These are phyloP conservation scores for Cucurbitaria berberidis DNA, from an alignment of 2,329 filamentous ascomycete species.

Conservation along the genomic window DNA sequence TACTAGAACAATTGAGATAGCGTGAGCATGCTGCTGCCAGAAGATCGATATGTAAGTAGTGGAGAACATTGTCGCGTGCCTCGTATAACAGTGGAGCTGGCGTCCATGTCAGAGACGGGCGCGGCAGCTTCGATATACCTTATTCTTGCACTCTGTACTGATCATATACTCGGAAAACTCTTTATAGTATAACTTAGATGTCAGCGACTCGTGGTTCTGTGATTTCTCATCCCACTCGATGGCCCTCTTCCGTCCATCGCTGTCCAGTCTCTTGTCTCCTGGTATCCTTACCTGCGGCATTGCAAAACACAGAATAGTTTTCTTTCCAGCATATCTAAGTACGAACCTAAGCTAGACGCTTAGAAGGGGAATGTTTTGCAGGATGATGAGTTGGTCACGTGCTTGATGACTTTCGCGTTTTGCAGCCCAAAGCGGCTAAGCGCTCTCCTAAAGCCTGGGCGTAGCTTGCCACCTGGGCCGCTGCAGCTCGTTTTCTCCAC, in stretches of 20 bases:
- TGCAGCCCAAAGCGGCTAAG: conserved; percentile 7
- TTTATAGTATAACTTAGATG: too few species aligned
- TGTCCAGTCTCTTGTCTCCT: too few species aligned
- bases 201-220: too few species aligned
- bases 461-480: conserved; percentile 7
- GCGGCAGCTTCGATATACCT: too few species aligned
- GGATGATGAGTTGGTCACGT: not conserved
- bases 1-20: not conserved
- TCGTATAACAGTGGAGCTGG: not conserved
- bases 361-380: not conserved
- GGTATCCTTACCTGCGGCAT: too few species aligned
- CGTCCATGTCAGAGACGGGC: too few species aligned
- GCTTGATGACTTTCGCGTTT: not conserved
- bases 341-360: not conserved
- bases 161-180: too few species aligned
- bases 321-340: too few species aligned
- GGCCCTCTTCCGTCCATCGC: too few species aligned
- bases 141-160: not conserved
- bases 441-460: conserved; percentile 7
- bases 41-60: not conserved
- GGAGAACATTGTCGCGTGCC: not conserved
- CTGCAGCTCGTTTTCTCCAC: conserved; percentile 1
- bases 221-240: too few species aligned
- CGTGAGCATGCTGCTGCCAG: not conserved
- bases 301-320: too few species aligned